Evolutionary conservation across 192 early-diverging fungal species (phyloP).

Genomic region (Nowakowskiella sp.): DNA sequence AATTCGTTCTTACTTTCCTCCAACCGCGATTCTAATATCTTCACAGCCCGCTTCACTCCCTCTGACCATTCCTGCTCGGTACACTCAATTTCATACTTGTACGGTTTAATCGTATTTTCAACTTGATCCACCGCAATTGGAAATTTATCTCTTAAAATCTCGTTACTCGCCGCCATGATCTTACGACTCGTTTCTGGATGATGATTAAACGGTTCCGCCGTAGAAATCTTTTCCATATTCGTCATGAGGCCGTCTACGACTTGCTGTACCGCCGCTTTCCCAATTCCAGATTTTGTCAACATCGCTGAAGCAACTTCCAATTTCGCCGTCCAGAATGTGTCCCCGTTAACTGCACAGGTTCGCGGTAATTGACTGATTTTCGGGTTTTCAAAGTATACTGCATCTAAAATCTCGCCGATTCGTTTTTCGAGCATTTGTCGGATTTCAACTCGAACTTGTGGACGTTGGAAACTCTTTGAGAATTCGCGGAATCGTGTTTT

Average conservation of each 20-base stretch:
- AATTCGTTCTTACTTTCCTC: conserved; percentile 62
- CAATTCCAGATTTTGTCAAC: conserved; percentile 91
- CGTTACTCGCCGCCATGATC: conserved; percentile 74
- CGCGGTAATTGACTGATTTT: conserved; percentile 60
- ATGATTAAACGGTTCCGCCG: conserved; percentile 72
- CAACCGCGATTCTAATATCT: conserved; percentile 73
- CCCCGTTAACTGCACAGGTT: conserved; percentile 21
- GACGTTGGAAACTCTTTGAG: conserved; percentile 83
- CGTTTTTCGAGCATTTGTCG: conserved; percentile 84
- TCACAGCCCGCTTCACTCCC: conserved; percentile 70
- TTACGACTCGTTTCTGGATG: conserved; percentile 73
- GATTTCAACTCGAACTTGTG: conserved; percentile 86
- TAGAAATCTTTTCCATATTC: conserved; percentile 71
- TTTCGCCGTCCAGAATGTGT: conserved; percentile 76
- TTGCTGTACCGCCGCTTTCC: conserved; percentile 81
- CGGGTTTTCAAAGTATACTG: conserved; percentile 86
- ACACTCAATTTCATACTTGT: conserved; percentile 95
- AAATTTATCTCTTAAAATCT: conserved; percentile 79
- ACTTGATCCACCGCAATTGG: conserved; percentile 91
- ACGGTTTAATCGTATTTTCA: conserved; percentile 98
- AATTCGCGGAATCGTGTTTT: conserved; percentile 96
- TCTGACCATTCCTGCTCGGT: conserved; percentile 88
- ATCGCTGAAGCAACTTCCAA: conserved; percentile 74
- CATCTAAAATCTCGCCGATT: conserved; percentile 81
- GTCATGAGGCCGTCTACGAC: conserved; percentile 80